Percentiles rank a stretch among this genome's conserved stretches.
Evolutionary conservation across 495 filamentous ascomycete species (phyloP).

Genomic region (Neurospora intermedia): DNA sequence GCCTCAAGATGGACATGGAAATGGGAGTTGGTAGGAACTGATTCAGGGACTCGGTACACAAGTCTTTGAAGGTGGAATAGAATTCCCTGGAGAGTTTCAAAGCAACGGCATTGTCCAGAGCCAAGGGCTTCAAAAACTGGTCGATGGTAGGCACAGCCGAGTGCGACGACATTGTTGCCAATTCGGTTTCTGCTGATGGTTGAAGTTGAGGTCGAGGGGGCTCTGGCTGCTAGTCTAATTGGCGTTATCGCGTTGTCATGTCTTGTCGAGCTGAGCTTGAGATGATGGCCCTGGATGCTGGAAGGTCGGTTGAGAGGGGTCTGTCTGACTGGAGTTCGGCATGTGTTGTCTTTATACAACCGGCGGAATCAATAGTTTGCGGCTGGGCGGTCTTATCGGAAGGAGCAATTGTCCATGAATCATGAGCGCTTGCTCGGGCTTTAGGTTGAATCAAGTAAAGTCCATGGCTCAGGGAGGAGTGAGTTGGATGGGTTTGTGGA

Average conservation of each 20-base stretch:
- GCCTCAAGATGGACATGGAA: conserved; percentile 49
- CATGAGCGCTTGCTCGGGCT: neutral
- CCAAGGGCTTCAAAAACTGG: conserved; percentile 35
- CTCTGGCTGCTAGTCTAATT: neutral
- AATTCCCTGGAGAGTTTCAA: conserved; percentile 53
- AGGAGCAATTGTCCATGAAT: neutral
- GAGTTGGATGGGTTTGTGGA: neutral
- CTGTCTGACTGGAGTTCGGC: neutral
- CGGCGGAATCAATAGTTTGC: neutral
- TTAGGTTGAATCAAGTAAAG: neutral
- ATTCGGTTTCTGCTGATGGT: conserved; percentile 3
- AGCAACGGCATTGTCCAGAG: conserved; percentile 34
- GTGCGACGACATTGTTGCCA: conserved; percentile 16
- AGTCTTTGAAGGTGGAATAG: conserved; percentile 45
- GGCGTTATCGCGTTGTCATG: neutral
- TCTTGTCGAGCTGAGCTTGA: neutral
- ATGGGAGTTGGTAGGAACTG: conserved; percentile 77
- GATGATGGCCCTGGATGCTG: neutral
- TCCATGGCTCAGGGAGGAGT: neutral
- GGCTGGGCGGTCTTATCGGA: neutral
- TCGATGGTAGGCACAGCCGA: conserved; percentile 14
- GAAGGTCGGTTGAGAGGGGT: neutral
- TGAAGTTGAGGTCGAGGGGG: neutral
- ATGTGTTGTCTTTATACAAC: neutral
- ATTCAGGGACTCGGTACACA: conserved; percentile 54